Evolutionary conservation across 2,329 filamentous ascomycete genomes (phyloP).

Genomic region (Claviceps arundinis): DNA sequence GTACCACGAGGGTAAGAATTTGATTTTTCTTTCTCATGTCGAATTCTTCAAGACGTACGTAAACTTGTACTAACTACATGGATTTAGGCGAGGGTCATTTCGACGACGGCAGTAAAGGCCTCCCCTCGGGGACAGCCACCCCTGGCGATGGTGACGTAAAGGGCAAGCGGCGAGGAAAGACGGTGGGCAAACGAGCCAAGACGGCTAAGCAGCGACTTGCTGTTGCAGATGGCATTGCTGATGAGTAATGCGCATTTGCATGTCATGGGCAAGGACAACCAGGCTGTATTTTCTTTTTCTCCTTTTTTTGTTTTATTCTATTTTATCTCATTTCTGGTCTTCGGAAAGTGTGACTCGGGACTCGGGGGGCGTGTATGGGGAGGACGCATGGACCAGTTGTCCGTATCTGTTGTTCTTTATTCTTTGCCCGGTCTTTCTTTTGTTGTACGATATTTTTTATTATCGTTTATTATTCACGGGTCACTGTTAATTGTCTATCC

Average conservation of each 20-base stretch:
- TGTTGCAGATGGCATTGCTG: constrained; percentile 46
- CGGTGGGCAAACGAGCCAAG: constrained; percentile 41
- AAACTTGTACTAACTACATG: too few species aligned
- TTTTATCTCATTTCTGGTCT: too few species aligned
- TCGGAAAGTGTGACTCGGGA: neutral
- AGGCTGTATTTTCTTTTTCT: neutral
- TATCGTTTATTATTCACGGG: neutral
- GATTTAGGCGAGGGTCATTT: constrained; percentile 82
- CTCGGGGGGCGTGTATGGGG: neutral
- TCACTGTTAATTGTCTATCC: too few species aligned
- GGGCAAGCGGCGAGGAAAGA: constrained; percentile 43
- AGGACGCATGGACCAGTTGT: neutral
- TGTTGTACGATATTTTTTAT: neutral
- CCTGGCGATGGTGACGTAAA: constrained; percentile 48
- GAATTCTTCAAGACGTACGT: too few species aligned
- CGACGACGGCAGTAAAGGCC: constrained; percentile 65
- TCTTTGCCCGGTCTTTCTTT: neutral
- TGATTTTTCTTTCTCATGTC: neutral
- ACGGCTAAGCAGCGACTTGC: constrained; percentile 55
- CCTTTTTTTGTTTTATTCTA: neutral
- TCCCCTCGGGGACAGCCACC: constrained; percentile 65
- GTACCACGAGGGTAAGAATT: constrained; percentile 83
- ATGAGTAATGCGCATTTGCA: constrained; percentile 10
- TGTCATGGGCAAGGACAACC: neutral
- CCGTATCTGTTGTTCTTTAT: neutral